Base-by-base conservation (phyloP, 169 alveolate species). In the Perkinsus olseni region DNA sequence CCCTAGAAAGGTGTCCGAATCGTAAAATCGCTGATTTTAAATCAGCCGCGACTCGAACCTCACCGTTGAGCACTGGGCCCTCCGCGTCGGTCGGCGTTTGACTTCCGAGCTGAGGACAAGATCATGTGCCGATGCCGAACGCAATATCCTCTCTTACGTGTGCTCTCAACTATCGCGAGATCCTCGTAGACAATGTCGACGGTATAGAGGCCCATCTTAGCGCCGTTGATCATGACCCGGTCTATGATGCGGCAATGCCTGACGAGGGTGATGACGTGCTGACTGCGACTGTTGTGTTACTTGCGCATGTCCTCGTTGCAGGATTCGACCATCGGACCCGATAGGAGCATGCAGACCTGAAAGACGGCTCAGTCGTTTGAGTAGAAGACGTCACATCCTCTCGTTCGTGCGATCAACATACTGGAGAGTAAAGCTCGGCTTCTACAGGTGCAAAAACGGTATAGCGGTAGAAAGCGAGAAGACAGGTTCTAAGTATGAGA, bases 171-270 rank as follows among this genome's bases (percentile, higher is more conserved):
- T 4, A 62, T 4, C 17, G 82, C 8, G 82, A 62, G 82, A 24
- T 62, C 37, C 31, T 62, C 82, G 31, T 62, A 62, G 82, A 62
- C 82, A 4, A 62, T 21, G 93, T 98, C 99, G 91, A 97, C 93
- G 17, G 99, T 98, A 94, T 94, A 98, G 48, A 98, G 96, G 39
- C 96, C 97, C 45, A 98, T 95, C 24, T 96, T 94, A 48, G 97
- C 94, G 62, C 99, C 99, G 95, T 98, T 98, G 74, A 98, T 97
- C 20, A 97, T 97, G 10, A 98, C 99, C 39, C 97, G 95, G 94
- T 98, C 99, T 38, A 98, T 97, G 74, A 96, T 96, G 92, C 99
- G 96, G 90, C 98, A 95, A 74, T 95, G 94, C 36, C 94, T 91
- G 82, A 93, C 96, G 17, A 0, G 82, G 17, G 31, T 24, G 8